Evolutionary conservation across 306 rosid species (phyloP).

Genomic region (Acacia crassicarpa): DNA sequence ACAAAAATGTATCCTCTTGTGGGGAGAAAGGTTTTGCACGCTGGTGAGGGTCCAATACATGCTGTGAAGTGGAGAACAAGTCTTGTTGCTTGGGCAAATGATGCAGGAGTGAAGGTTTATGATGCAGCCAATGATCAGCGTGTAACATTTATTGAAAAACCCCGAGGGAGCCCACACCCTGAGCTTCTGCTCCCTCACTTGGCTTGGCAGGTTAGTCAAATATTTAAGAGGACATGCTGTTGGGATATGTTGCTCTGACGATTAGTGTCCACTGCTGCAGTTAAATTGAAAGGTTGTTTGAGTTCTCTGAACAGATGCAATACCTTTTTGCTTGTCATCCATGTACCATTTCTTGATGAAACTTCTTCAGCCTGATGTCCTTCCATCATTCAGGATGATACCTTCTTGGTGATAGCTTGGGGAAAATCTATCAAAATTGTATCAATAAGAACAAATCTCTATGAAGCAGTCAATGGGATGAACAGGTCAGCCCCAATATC

Average conservation of each 20-base stretch:
- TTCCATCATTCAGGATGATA: constrained; percentile 69
- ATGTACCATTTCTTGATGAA: constrained; percentile 25
- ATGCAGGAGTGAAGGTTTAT: constrained; percentile 93
- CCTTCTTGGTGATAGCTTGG: constrained; percentile 95
- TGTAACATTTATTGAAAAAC: constrained; percentile 91
- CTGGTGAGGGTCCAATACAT: constrained; percentile 99
- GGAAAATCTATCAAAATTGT: constrained; percentile 93
- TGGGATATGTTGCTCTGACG: constrained; percentile 26
- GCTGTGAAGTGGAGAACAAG: constrained; percentile 91
- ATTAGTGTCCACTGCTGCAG: constrained; percentile 22
- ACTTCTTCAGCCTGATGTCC: constrained; percentile 33
- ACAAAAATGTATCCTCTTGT: constrained; percentile 2
- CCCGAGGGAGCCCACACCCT: constrained; percentile 87
- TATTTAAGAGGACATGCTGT: constrained; percentile 22
- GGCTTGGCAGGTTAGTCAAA: constrained; percentile 94
- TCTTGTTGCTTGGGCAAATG: constrained; percentile 99
- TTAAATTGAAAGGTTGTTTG: constrained; percentile 20
- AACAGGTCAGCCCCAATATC: constrained; percentile 61
- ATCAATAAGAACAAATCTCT: constrained; percentile 65
- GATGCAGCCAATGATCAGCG: constrained; percentile 90
- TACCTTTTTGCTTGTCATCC: constrained; percentile 16
- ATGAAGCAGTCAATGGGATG: constrained; percentile 67
- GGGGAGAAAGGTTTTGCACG: constrained; percentile 81
- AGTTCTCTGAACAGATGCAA: constrained; percentile 6
- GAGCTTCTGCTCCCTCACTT: constrained; percentile 94